These are phyloP conservation scores for Kluyveromyces dobzhanskii DNA, from an alignment of 805 yeast genomes.

Conservation along the genomic window DNA sequence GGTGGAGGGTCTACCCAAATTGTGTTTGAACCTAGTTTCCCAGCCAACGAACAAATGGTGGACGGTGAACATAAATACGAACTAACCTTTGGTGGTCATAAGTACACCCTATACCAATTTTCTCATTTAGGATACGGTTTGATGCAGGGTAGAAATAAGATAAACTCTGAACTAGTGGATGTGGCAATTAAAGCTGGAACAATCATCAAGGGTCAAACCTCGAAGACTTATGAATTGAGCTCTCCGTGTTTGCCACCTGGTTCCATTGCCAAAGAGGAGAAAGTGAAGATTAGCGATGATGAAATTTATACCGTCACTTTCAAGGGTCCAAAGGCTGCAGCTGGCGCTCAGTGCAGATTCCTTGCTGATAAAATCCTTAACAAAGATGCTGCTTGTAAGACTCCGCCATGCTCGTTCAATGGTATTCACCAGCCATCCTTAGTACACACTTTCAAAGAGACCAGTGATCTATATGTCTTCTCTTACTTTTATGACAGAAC, in stretches of 20 bases:
- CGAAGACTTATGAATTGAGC: conserved; percentile 39
- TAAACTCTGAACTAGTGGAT: conserved; percentile 58
- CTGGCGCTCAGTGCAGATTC: conserved; percentile 79
- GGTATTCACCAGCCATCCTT: conserved; percentile 96
- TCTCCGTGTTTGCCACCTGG: conserved; percentile 92
- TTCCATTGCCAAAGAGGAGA: conserved; percentile 45
- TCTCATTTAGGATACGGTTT: conserved; percentile 95
- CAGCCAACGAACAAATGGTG: conserved; percentile 51
- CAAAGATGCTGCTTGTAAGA: conserved; percentile 69
- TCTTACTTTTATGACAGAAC: conserved; percentile 95
- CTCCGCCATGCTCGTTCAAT: conserved; percentile 87
- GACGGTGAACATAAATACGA: conserved; percentile 86
- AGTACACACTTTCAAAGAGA: conserved; percentile 59
- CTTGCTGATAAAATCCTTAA: conserved; percentile 75
- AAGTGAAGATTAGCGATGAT: conserved; percentile 46
- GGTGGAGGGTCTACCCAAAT: conserved; percentile 99
- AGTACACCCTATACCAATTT: conserved; percentile 80
- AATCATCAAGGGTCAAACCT: conserved; percentile 31
- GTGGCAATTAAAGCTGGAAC: conserved; percentile 36
- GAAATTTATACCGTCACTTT: conserved; percentile 47
- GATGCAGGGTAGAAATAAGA: conserved; percentile 84
- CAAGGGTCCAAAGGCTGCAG: conserved; percentile 53
- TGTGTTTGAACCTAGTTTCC: conserved; percentile 89
- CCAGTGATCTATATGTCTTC: conserved; percentile 78
- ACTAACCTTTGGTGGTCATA: conserved; percentile 70